Evolutionary conservation across 73 alveolate species (phyloP), one percentile per base, ranked within the genome.

Genomic region (Paramecium octaurelia): DNA sequence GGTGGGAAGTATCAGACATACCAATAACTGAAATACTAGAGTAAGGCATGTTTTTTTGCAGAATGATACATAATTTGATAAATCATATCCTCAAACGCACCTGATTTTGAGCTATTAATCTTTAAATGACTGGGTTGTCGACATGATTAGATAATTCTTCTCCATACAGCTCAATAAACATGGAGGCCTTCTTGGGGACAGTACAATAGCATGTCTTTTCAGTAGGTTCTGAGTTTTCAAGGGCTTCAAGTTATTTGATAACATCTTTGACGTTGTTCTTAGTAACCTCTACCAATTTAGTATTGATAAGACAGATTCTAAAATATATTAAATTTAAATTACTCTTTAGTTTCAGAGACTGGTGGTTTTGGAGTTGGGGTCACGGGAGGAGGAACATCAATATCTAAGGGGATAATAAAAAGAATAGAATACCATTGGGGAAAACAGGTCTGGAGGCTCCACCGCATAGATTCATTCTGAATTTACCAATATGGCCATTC

Each of bases 401-500:
- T 42, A 23, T 75, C 88, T 75, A 75, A 35, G n/a, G 38, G 16
- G 38, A 29, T 8, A 20, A n/a, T 75, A 35, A 9, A 5, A 18
- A 35, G 6, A 54, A 54, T 75, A 14, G 6, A 42, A 18, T 46
- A 80, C 73, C 87, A 12, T 73, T 50, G 6, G 91, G 91, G 75
- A 80, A 80, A 10, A 20, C 44, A 24, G 91, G 91, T 23, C 31
- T 42, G 12, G 57, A 80, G 29, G 91, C 91, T 24, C 91, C 91
- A 42, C 91, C 91, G 46, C 91, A 80, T 23, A 80, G 18, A 48
- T 80, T 80, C 75, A 80, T 27, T 42, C 76, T 80, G 34, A 80
- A 80, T 80, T 80, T 80, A 44, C 91, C 91, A 44, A 80, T 80
- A 43, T 80, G 57, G 2, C 91, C 91, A 80, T 44, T 80, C 91